Base-by-base conservation (phyloP, 148 eudicot species). In the Chenopodium album region DNA sequence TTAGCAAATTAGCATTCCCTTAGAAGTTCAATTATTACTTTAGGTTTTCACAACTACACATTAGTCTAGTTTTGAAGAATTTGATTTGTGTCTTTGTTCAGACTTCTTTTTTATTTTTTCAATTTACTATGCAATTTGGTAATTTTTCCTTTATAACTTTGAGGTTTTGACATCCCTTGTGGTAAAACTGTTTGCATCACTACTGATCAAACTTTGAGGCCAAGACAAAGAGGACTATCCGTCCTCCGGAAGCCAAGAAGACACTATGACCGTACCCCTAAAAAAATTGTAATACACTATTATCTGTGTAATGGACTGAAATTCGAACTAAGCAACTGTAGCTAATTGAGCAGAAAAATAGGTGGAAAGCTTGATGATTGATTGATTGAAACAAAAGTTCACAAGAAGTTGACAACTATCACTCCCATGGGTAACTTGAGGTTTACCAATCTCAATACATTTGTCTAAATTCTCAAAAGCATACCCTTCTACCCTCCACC, bases 51-150 rank as follows among this genome's bases (percentile, higher is more conserved):
- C 69, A 13, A 44, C 77, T 77, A 46, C 32, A 14, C 26, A 44
- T 70, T 13, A 34, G 37, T 81, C 79, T 84, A 60, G 56, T 59
- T 37, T 85, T 68, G 47, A 62, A 20, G 59, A 48, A 62, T 75
- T 26, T 37, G 23, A 62, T 62, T 62, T 62, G 60, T 12, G 65
- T 62, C 26, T 20, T 62, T 62, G 26, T 62, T 20, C 28, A 20
- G 26, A 71, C 37, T 20, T 52, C 23, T n/a, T 26, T 37, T 37
- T 37, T 56, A 46, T 23, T 80, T 44, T 44, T n/a, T 75, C 12
- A 7, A 63, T 23, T 23, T 26, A 19, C 31, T 66, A 66, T 66
- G 62, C 6, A 2, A 12, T 66, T 29, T 29, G 19, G 0, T 16
- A 28, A 29, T 29, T 66, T 12, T 10, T 26, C 5, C 8, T 10